phyloP scores from a whole-genome alignment of 2,329 filamentous ascomycete species.

The Trichoderma atroviride region DNA sequence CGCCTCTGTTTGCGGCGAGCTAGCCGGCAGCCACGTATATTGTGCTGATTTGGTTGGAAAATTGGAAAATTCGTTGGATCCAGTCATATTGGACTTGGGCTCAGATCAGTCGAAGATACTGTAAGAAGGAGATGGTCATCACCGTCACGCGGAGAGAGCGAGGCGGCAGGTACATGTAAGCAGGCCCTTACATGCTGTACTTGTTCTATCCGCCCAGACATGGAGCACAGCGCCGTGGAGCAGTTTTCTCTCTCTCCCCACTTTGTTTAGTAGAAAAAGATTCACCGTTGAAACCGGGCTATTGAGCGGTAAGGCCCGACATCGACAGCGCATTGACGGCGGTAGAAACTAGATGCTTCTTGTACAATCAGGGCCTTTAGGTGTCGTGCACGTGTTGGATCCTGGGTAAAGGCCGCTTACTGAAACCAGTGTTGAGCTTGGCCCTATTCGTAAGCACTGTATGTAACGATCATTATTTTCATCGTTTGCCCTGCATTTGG shows the following conservation, averaged over 20 bases:
- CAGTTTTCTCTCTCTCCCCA: background rate
- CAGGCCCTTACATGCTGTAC: background rate
- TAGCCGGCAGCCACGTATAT: background rate
- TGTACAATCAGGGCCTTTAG: background rate
- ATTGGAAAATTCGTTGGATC: no score
- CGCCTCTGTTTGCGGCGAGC: slow-evolving; percentile 1
- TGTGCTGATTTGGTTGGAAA: background rate
- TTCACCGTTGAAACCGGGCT: background rate
- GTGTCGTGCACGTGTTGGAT: background rate
- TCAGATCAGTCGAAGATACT: background rate
- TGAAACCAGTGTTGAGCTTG: background rate
- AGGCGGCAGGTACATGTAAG: slow-evolving; percentile 5
- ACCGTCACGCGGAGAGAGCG: background rate
- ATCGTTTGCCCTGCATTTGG: background rate
- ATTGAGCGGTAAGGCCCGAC: background rate
- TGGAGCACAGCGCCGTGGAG: background rate
- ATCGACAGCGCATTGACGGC: background rate
- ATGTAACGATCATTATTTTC: background rate
- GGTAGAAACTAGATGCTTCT: no score
- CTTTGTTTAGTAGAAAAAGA: background rate
- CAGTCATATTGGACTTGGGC: background rate
- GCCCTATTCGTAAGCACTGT: background rate
- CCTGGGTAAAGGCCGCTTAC: background rate
- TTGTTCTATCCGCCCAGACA: background rate
- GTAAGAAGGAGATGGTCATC: background rate